Evolutionary conservation across 257 asterid genomes (phyloP), one percentile per base, ranked within the genome.

Genomic region (Nicotiana otophora): DNA sequence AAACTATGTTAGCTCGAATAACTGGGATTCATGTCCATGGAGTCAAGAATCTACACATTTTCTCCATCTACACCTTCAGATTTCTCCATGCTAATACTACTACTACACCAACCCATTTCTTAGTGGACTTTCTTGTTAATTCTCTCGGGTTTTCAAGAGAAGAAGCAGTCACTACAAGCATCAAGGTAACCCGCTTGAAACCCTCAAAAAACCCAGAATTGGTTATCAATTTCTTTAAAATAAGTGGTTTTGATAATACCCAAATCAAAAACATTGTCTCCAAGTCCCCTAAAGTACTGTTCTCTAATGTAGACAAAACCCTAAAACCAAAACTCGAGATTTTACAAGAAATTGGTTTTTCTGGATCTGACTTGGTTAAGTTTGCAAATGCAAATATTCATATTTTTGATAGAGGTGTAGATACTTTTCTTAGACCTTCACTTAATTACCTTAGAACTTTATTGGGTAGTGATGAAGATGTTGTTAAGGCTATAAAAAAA

Each of bases 61-160:
- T 65, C 5, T 30, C 46, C 72, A 30, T 65, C 42, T 4, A 64
- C 20, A 30, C 19, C 23, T 66, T 66, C 74, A 66, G 48, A 66
- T 66, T 66, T 67, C 7, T 17, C 51, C 75, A 31, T 67, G 19
- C 36, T 7, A 2, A 42, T 20, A 19, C 39, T 20, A 65, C 20
- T 65, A 42, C 8, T 5, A 17, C 67, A 46, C 7, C 4, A 39
- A 30, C 46, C 51, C 30, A 70, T 33, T 61, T 51, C 42, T 31
- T 84, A 80, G 83, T 36, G 60, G 31, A 81, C 23, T 57, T 62
- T 26, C 76, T 81, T 0, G 51, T 76, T 10, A 67, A 84, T 55
- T 84, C 87, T 4, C 74, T 84, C 12, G 84, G 84, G 28, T 81
- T 84, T 30, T 81, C 87, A 33, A 51, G 7, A 23, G 26, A 84